These are phyloP conservation scores for Paecilomyces niveus DNA, from an alignment of 2,329 filamentous ascomycete genomes.

Conservation along the genomic window DNA sequence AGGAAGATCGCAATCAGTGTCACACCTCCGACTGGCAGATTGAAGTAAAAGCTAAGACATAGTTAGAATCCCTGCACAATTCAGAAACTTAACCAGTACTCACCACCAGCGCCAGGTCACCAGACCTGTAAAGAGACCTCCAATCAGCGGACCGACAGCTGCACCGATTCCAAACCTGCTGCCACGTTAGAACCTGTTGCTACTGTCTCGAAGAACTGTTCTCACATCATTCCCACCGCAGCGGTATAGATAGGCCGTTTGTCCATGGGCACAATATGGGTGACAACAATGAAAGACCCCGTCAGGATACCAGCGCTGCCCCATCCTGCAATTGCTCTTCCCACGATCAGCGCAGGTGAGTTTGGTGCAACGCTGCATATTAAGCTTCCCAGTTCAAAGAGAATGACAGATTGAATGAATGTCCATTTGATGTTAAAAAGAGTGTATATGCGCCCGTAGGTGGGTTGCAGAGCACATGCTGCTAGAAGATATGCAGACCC, in stretches of 20 bases:
- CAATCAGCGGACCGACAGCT: slow-evolving; percentile 27
- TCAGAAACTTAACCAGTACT: background rate
- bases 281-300: slow-evolving; percentile 39
- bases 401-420: slow-evolving; percentile 21
- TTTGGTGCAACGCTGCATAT: slow-evolving; percentile 22
- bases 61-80: background rate
- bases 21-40: slow-evolving; percentile 9
- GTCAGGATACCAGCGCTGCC: slow-evolving; percentile 23
- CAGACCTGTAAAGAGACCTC: slow-evolving; percentile 27
- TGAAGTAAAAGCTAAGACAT: slow-evolving; percentile 8
- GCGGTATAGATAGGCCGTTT: slow-evolving; percentile 28
- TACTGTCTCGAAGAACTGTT: background rate
- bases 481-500: slow-evolving; percentile 14
- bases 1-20: slow-evolving; percentile 8
- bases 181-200: background rate
- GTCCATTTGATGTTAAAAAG: slow-evolving; percentile 7
- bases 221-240: slow-evolving; percentile 16
- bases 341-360: slow-evolving; percentile 22
- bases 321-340: slow-evolving; percentile 26
- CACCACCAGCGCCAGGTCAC: slow-evolving; percentile 17
- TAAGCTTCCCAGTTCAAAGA: slow-evolving; percentile 27
- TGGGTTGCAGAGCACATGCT: slow-evolving; percentile 7
- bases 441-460: background rate
- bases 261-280: slow-evolving; percentile 21
- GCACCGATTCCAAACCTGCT: slow-evolving; percentile 17